A percentile compares a stretch with the other conserved stretches of the same genome.
phyloP scores from a whole-genome alignment of 768 basidiomycete species.

The Auricularia heimuer region DNA sequence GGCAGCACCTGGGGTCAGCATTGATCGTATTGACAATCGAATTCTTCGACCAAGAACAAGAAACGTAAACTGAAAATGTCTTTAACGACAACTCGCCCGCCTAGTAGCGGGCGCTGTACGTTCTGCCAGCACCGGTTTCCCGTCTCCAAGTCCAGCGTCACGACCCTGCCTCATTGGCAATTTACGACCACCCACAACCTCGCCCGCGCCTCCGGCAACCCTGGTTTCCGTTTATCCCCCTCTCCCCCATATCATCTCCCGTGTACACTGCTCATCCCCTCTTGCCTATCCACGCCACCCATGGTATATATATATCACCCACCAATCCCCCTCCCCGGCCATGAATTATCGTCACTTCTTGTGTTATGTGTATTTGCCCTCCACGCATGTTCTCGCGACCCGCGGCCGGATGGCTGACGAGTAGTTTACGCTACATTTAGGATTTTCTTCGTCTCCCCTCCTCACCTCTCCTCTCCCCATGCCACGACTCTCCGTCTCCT shows the following conservation, averaged over 20 bases:
- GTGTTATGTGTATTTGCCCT: background rate
- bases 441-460: background rate
- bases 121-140: background rate
- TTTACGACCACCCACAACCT: background rate
- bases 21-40: background rate
- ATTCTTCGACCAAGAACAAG: background rate
- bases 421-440: background rate
- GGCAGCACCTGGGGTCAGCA: background rate
- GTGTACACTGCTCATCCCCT: background rate
- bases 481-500: background rate
- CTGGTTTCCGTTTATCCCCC: background rate
- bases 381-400: background rate
- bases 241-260: background rate
- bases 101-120: background rate
- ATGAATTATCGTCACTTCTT: background rate
- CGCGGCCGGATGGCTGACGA: background rate
- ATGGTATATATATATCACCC: background rate
- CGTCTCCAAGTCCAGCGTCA: background rate
- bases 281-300: background rate
- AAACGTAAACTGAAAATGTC: background rate
- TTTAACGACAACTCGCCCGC: background rate
- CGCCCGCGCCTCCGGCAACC: background rate
- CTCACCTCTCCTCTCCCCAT: background rate
- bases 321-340: background rate
- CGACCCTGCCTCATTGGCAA: background rate